Conservation (phyloP, 2,329 filamentous ascomycete species). For the Hawksworthiomyces lignivorus region DNA sequence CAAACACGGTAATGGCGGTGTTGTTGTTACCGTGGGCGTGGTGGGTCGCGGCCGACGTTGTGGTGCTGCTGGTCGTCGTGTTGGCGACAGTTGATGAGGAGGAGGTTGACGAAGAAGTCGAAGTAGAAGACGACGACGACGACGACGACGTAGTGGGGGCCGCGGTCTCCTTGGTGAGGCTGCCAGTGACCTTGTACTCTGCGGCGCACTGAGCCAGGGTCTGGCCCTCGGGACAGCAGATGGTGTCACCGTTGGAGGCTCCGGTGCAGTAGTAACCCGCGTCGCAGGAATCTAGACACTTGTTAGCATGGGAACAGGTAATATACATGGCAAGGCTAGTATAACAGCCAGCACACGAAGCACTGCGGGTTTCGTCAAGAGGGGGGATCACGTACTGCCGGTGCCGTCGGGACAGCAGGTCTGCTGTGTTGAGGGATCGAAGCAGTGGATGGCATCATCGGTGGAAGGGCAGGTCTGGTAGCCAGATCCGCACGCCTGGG, state of each 20-base stretch:
- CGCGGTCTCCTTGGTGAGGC: slow-evolving; percentile 39
- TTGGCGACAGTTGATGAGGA: slow-evolving; percentile 5
- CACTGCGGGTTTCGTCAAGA: too few relatives aligned
- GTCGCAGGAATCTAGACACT: slow-evolving; percentile 51
- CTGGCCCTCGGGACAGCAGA: slow-evolving; percentile 54
- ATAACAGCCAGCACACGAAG: too few relatives aligned
- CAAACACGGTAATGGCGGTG: slow-evolving; percentile 12
- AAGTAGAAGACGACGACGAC: slow-evolving; percentile 21
- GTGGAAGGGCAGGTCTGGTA: slow-evolving; percentile 42
- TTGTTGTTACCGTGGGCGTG: slow-evolving; percentile 9
- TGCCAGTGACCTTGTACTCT: slow-evolving; percentile 39
- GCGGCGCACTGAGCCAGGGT: slow-evolving; percentile 47
- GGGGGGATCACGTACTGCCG: slow-evolving; percentile 54
- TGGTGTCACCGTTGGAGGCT: slow-evolving; percentile 45
- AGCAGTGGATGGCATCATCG: slow-evolving; percentile 50
- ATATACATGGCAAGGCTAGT: too few relatives aligned
- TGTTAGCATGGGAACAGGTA: slow-evolving; percentile 9
- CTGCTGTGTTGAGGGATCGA: slow-evolving; percentile 42
- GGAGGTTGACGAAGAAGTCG: slow-evolving; percentile 9
- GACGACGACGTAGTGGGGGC: slow-evolving; percentile 26
- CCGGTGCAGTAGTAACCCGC: slow-evolving; percentile 50
- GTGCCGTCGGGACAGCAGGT: slow-evolving; percentile 49
- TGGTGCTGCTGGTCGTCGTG: slow-evolving; percentile 8
- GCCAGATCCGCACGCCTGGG: slow-evolving; percentile 45
- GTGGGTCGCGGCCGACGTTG: slow-evolving; percentile 4